Evolutionary conservation across 768 basidiomycete genomes (phyloP).

Genomic region (Ramaria sp.): DNA sequence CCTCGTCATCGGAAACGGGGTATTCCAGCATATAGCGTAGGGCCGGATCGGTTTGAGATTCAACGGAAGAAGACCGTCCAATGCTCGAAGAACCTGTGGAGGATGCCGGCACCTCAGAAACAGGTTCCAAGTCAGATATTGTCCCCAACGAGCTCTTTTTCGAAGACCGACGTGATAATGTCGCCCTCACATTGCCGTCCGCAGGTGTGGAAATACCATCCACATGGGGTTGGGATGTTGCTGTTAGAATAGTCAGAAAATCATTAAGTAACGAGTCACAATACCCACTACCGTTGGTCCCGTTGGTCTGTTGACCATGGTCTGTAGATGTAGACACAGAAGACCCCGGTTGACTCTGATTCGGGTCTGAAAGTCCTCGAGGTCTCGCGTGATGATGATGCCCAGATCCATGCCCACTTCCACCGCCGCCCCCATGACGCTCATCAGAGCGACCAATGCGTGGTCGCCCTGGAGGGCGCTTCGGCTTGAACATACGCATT

Average conservation of each 20-base stretch:
- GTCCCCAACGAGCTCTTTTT: conserved; percentile 1
- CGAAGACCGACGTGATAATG: conserved; percentile 1
- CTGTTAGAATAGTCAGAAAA: neutral
- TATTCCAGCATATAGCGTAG: neutral
- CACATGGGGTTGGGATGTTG: neutral
- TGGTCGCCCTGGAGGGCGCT: conserved; percentile 49
- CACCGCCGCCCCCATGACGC: conserved; percentile 7
- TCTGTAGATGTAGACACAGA: neutral
- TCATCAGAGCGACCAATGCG: conserved; percentile 13
- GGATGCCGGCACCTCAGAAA: neutral
- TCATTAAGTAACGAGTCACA: neutral
- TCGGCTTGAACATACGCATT: conserved; percentile 39
- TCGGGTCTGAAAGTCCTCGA: conserved; percentile 16
- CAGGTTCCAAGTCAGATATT: neutral
- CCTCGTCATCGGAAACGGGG: conserved; percentile 2
- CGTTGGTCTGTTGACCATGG: neutral
- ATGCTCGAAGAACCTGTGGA: neutral
- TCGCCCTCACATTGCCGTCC: neutral
- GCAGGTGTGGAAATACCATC: neutral
- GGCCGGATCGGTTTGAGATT: neutral
- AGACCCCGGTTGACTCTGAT: conserved; percentile 2
- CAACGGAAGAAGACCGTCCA: neutral
- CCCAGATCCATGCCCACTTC: conserved; percentile 5
- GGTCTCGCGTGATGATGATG: conserved; percentile 18
- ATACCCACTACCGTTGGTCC: conserved; percentile 3